Base-by-base conservation (phyloP, 768 basidiomycete species). In the Pleurotus eryngii region DNA sequence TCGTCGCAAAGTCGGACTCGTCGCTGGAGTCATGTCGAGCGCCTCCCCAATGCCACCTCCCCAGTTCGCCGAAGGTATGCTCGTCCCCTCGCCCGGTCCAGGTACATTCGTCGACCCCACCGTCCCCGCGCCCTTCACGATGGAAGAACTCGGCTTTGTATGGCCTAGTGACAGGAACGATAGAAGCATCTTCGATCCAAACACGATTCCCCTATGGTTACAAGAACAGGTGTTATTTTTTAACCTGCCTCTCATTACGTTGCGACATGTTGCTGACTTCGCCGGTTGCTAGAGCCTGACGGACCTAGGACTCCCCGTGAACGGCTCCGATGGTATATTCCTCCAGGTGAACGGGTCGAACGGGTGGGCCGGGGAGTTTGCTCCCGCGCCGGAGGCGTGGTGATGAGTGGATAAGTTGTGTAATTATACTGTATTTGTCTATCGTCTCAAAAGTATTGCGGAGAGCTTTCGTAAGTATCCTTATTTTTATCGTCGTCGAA, bases 261-360 rank as follows among this genome's bases (percentile, higher is more conserved):
- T 24, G n/a, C 15, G 38, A 17, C 17, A 18, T 54, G 37, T 17
- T 39, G 14, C 18, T 54, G 51, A 46, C 56, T 57, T 46, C 3
- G 30, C 30, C 8, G 30, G 7, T 35, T 58, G 57, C 49, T 72
- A 96, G 91, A 94, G 85, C 67, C 73, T 95, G 61, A 85, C 86
- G 14, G 95, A 98, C 70, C 84, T 98, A 12, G 92, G 95, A 14
- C 75, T 97, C 54, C 95, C 95, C n/a, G 77, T 85, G 38, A 95
- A 95, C 63, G 95, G 95, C 45, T 90, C 88, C 3, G 95, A 98
- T 63, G 91, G 89, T 11, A 88, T 96, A 53, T 95, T 98, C 74
- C 70, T 95, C 61, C 85, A 88, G 62, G 80, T 89, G 74, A 78
- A 78, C 45, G 84, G 82, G 51, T 68, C 81, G 40, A 87, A 84